phyloP scores from a whole-genome alignment of 371 early-diverging fungal genomes.

The Apophysomyces ossiformis region DNA sequence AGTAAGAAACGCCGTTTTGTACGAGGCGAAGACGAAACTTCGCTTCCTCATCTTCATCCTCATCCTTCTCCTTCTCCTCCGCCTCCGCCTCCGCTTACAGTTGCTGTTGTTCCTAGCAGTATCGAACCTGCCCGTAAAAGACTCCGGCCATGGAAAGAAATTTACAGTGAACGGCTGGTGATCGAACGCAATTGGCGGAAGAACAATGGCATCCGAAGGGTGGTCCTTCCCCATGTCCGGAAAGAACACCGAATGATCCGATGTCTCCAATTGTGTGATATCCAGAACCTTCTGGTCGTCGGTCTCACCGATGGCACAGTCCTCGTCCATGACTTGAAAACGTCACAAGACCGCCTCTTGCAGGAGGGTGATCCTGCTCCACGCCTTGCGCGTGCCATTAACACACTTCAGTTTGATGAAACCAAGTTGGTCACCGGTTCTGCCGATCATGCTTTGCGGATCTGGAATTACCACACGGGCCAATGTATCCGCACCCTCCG shows the following conservation, averaged over 20 bases:
- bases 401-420: constrained; percentile 86
- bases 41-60: no score
- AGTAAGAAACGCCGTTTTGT: constrained; percentile 35
- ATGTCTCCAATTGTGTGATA: constrained; percentile 83
- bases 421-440: constrained; percentile 88
- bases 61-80: no score
- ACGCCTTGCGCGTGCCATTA: constrained; percentile 59
- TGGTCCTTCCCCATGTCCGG: constrained; percentile 48
- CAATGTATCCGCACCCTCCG: constrained; percentile 83
- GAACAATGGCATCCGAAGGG: constrained; percentile 54
- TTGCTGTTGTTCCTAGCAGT: no score
- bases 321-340: constrained; percentile 84
- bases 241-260: constrained; percentile 83
- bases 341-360: constrained; percentile 64
- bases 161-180: constrained; percentile 80
- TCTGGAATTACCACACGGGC: constrained; percentile 97
- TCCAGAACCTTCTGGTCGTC: constrained; percentile 70
- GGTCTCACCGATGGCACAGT: constrained; percentile 84
- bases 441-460: constrained; percentile 90
- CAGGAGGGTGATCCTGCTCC: constrained; percentile 78
- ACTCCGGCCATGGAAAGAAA: constrained; percentile 70
- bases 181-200: constrained; percentile 87
- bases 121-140: no score
- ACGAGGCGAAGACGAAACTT: neutral
- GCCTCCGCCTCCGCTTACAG: no score